Evolutionary conservation across 169 alveolate genomes (phyloP).

Genomic region (Cryptosporidium sp.): DNA sequence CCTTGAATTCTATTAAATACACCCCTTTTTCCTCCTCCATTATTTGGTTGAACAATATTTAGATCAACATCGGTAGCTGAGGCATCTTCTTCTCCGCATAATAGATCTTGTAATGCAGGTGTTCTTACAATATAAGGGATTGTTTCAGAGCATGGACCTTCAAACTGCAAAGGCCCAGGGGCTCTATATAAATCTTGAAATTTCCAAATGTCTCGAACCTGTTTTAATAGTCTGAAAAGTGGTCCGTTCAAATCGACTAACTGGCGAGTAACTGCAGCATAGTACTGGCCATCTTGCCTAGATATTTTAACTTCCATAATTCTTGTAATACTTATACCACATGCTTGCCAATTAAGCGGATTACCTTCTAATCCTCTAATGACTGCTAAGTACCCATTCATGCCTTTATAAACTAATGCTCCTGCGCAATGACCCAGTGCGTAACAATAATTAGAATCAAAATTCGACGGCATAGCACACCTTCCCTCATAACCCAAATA

Average conservation of each 20-base stretch:
- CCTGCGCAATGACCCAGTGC: constrained; percentile 96
- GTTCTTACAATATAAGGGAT: constrained; percentile 77
- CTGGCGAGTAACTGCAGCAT: constrained; percentile 93
- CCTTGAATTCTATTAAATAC: constrained; percentile 72
- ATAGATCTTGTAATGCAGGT: constrained; percentile 46
- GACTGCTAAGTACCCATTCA: constrained; percentile 95
- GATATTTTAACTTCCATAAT: constrained; percentile 83
- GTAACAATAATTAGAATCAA: constrained; percentile 98
- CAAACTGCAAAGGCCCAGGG: constrained; percentile 97
- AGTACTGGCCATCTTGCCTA: constrained; percentile 75
- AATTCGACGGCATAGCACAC: constrained; percentile 96
- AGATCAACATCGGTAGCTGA: neutral
- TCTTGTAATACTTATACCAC: constrained; percentile 86
- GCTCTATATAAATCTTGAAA: constrained; percentile 91
- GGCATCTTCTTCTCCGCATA: constrained; percentile 36
- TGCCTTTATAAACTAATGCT: constrained; percentile 87
- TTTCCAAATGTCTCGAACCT: constrained; percentile 94
- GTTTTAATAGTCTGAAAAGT: constrained; percentile 89
- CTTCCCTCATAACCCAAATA: constrained; percentile 99
- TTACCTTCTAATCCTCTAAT: constrained; percentile 88
- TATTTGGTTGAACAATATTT: constrained; percentile 7
- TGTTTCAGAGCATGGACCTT: constrained; percentile 83
- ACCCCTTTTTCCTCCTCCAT: constrained; percentile 51
- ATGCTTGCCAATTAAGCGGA: constrained; percentile 77
- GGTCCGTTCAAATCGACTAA: constrained; percentile 93